Evolutionary conservation across 2,329 filamentous ascomycete genomes (phyloP).

Genomic region (Colletotrichum cuscutae): DNA sequence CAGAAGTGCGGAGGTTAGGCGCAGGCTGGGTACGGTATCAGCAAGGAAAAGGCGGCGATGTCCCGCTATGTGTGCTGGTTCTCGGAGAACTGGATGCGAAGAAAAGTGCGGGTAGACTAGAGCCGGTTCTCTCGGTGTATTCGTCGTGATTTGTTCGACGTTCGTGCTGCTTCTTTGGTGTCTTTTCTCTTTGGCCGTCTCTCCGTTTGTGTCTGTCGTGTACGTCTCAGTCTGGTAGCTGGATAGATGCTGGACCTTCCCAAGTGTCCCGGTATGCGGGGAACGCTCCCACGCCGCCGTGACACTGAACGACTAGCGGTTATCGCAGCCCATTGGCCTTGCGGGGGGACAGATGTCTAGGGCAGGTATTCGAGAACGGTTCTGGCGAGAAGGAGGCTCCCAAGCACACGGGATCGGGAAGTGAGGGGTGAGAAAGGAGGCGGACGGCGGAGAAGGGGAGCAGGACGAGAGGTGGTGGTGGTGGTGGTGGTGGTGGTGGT

Average conservation of each 20-base stretch:
- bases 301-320: constrained; percentile 64
- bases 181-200: neutral
- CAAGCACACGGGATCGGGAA: constrained; percentile 27
- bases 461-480: constrained; percentile 9
- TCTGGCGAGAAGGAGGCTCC: constrained; percentile 27
- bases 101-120: constrained; percentile 28
- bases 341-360: constrained; percentile 18
- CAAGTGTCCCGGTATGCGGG: constrained; percentile 62
- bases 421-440: constrained; percentile 38
- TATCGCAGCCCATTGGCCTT: constrained; percentile 67
- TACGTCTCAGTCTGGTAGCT: constrained; percentile 14
- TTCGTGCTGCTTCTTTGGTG: constrained; percentile 13
- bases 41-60: neutral
- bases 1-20: neutral
- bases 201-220: constrained; percentile 6
- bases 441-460: constrained; percentile 10
- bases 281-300: constrained; percentile 68
- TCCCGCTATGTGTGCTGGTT: neutral
- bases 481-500: constrained; percentile 16
- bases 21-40: neutral
- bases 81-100: neutral
- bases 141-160: neutral
- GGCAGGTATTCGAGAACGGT: constrained; percentile 10
- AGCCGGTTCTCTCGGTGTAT: constrained; percentile 2
- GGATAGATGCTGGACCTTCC: constrained; percentile 30